phyloP scores from a whole-genome alignment of 1,139 yeast species.

The Torulaspora pretoriensis region DNA sequence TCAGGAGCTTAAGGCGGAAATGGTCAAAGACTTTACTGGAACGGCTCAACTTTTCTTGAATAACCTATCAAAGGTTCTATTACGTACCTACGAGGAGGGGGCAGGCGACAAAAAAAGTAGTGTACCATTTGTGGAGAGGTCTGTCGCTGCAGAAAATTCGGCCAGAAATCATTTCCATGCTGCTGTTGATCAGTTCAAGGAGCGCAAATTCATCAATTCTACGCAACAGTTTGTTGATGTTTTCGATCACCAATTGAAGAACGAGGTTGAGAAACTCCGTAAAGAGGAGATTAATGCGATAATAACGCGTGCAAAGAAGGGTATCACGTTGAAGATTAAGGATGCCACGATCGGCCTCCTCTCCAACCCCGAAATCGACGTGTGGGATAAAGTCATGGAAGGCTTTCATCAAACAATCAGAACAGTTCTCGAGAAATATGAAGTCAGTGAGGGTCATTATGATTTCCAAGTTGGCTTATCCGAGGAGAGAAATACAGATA shows the following conservation, averaged over 20 bases:
- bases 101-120: constrained; percentile 13
- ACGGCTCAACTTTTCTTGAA: constrained; percentile 20
- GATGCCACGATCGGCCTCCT: constrained; percentile 28
- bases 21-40: constrained; percentile 44
- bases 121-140: constrained; percentile 25
- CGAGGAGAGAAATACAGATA: constrained; percentile 41
- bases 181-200: constrained; percentile 15
- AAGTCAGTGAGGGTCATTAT: constrained; percentile 31
- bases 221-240: constrained; percentile 14
- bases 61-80: constrained; percentile 11
- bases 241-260: constrained; percentile 13
- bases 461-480: constrained; percentile 67
- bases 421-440: constrained; percentile 35
- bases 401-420: constrained; percentile 45
- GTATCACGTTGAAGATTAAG: constrained; percentile 26
- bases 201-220: constrained; percentile 18
- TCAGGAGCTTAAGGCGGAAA: constrained; percentile 43
- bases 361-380: constrained; percentile 28
- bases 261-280: constrained; percentile 20
- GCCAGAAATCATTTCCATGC: constrained; percentile 12
- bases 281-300: constrained; percentile 25
- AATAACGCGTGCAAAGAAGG: constrained; percentile 23
- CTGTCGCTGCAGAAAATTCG: constrained; percentile 18
- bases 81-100: constrained; percentile 15
- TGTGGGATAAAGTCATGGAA: constrained; percentile 35